Evolutionary conservation across 192 early-diverging fungal genomes (phyloP), one percentile per base, ranked within the genome.

Genomic region (Phycomyces nitens): DNA sequence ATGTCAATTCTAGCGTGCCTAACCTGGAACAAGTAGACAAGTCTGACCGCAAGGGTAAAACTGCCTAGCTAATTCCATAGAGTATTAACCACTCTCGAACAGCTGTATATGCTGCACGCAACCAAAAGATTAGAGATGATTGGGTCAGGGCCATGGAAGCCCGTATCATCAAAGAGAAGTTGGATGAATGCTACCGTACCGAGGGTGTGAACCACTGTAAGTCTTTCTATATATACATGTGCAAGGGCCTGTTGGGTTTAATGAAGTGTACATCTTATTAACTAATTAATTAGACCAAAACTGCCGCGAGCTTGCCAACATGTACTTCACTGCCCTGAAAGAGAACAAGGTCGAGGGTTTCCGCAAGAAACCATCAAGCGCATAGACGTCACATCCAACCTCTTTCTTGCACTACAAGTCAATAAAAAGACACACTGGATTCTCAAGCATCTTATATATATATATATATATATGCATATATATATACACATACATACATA

Each of bases 131-230:
- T 77, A 87, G 89, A 44, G 92, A 94, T 71, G 83, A 94, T 67
- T 92, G 94, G 89, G 88, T 98, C n/a, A 88, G 90, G 60, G 85
- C 82, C 29, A 88, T 94, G 86, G 93, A 96, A 79, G 82, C 91
- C 57, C 84, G 87, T 58, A 84, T 94, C 57, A 74, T 94, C 18
- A 81, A 89, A 62, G 84, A 95, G 59, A 90, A 94, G 81, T 80
- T 96, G 57, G 82, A 84, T 64, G 91, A 93, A 87, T 98, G 96
- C 83, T 92, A 95, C 76, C 80, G 84, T 29, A 86, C 89, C 49
- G 93, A 98, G 77, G 90, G 94, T 58, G 94, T 94, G 62, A 98
- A 98, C 80, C 90, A 94, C 75, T 84, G 71, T 73, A 68, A 73
- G 65, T 59, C 27, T 56, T 16, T 26, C 11, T 42, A 39, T 56